These are phyloP conservation scores for Suhomyces sp. DNA, from an alignment of 805 yeast species.

Conservation along the genomic window DNA sequence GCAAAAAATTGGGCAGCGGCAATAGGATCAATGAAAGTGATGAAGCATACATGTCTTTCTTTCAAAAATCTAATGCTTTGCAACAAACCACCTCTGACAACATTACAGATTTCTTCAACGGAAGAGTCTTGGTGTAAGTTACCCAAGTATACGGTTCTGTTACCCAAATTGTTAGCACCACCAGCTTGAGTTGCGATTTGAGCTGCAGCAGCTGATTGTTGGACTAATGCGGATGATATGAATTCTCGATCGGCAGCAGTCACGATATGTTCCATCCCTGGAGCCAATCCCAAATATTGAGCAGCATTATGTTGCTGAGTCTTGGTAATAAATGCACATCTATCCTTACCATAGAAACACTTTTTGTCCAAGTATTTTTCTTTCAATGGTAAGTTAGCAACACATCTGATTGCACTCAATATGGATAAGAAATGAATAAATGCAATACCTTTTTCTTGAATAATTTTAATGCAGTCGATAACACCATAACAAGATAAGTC, in stretches of 20 bases:
- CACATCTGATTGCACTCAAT: slow-evolving; percentile 82
- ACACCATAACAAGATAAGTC: slow-evolving; percentile 76
- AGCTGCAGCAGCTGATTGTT: slow-evolving; percentile 97
- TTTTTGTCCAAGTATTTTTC: slow-evolving; percentile 74
- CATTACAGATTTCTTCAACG: slow-evolving; percentile 92
- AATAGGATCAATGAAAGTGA: slow-evolving; percentile 93
- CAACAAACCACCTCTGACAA: slow-evolving; percentile 90
- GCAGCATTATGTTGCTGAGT: slow-evolving; percentile 98
- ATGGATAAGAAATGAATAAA: slow-evolving; percentile 89
- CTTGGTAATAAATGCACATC: slow-evolving; percentile 91
- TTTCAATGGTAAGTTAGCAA: slow-evolving; percentile 64
- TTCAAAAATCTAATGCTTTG: slow-evolving; percentile 78
- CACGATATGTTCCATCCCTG: slow-evolving; percentile 79
- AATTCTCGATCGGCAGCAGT: slow-evolving; percentile 66
- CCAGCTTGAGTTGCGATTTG: slow-evolving; percentile 94
- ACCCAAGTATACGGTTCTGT: slow-evolving; percentile 90
- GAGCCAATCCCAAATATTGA: slow-evolving; percentile 86
- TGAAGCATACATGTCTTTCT: slow-evolving; percentile 89
- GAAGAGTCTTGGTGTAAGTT: slow-evolving; percentile 85
- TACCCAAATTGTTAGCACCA: slow-evolving; percentile 88
- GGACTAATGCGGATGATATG: slow-evolving; percentile 74
- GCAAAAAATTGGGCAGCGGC: slow-evolving; percentile 98
- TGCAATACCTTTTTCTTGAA: slow-evolving; percentile 80
- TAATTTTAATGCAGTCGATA: slow-evolving; percentile 80
- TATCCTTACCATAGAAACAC: slow-evolving; percentile 88